Conservation (phyloP, 108 stramenopile genomes). For the Halocafeteria seosinensis region DNA sequence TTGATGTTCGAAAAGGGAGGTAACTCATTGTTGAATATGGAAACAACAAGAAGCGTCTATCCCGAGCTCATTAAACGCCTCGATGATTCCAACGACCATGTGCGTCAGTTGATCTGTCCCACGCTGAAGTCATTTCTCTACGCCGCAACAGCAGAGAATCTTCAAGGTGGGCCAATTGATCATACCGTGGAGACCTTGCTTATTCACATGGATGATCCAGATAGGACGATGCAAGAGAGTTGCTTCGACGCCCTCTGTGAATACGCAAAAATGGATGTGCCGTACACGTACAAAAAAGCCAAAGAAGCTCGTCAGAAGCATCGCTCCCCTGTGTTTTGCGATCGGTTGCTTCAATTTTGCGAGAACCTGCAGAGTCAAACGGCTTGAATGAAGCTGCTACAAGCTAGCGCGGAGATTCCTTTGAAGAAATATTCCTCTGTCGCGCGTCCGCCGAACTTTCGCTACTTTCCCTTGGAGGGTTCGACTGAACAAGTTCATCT, state of each 20-base stretch:
- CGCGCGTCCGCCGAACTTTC: too few species aligned
- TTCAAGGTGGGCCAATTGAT: constrained; percentile 16
- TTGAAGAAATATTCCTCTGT: too few species aligned
- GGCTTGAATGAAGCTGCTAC: too few species aligned
- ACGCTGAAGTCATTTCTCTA: constrained; percentile 17
- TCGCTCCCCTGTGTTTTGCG: neutral
- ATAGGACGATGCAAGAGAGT: constrained; percentile 12
- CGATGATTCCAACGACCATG: constrained; percentile 18
- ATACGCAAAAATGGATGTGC: neutral
- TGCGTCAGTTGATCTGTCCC: constrained; percentile 13
- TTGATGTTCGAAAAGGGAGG: too few species aligned
- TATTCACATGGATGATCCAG: constrained; percentile 23
- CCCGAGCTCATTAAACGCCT: constrained; percentile 27
- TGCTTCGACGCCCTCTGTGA: constrained; percentile 6
- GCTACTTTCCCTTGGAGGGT: too few species aligned
- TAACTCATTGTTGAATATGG: neutral
- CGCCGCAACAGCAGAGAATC: constrained; percentile 16
- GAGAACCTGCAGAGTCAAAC: too few species aligned
- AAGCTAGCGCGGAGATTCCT: too few species aligned
- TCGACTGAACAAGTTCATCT: too few species aligned
- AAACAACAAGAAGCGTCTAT: constrained; percentile 13
- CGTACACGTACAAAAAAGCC: neutral
- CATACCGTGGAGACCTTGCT: constrained; percentile 19
- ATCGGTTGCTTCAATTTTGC: neutral
- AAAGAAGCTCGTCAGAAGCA: neutral